phyloP scores from a whole-genome alignment of 768 basidiomycete species.

The Lentinula detonsa region DNA sequence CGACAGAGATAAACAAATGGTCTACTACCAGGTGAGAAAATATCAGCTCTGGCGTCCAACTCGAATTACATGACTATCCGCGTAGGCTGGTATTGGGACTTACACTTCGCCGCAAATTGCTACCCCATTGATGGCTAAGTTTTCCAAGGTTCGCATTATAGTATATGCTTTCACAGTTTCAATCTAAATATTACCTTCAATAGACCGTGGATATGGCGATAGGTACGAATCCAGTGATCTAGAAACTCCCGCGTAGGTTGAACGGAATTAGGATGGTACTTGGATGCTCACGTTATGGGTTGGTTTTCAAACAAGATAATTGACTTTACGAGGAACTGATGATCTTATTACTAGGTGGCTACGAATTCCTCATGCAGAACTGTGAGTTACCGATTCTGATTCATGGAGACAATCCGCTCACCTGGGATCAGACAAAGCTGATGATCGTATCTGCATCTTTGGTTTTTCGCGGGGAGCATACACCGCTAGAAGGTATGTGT shows the following conservation, averaged over 20 bases:
- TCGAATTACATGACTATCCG: background rate
- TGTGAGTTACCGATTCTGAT: conserved; percentile 24
- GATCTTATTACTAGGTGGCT: conserved; percentile 33
- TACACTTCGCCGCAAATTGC: conserved; percentile 49
- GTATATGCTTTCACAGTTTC: background rate
- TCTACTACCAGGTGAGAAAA: conserved; percentile 33
- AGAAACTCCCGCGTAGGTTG: conserved; percentile 16
- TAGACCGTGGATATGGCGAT: background rate
- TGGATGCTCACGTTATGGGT: conserved; percentile 54
- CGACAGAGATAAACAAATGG: conserved; percentile 28
- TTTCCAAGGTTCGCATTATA: conserved; percentile 17
- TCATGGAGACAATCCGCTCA: background rate
- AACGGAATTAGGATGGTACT: conserved; percentile 30
- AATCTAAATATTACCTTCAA: too few species aligned
- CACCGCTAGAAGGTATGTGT: conserved; percentile 46
- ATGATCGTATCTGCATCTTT: conserved; percentile 20
- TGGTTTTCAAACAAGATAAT: conserved; percentile 10
- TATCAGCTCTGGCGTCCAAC: background rate
- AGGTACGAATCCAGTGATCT: background rate
- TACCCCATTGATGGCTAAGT: conserved; percentile 35
- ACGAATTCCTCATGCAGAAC: conserved; percentile 59
- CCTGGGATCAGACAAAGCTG: conserved; percentile 27
- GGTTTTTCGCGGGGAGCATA: conserved; percentile 69
- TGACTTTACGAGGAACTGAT: background rate
- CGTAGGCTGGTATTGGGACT: conserved; percentile 53